Evolutionary conservation across 2,329 filamentous ascomycete genomes (phyloP), one percentile per base, ranked within the genome.

Genomic region (Calonectria fujianensis): DNA sequence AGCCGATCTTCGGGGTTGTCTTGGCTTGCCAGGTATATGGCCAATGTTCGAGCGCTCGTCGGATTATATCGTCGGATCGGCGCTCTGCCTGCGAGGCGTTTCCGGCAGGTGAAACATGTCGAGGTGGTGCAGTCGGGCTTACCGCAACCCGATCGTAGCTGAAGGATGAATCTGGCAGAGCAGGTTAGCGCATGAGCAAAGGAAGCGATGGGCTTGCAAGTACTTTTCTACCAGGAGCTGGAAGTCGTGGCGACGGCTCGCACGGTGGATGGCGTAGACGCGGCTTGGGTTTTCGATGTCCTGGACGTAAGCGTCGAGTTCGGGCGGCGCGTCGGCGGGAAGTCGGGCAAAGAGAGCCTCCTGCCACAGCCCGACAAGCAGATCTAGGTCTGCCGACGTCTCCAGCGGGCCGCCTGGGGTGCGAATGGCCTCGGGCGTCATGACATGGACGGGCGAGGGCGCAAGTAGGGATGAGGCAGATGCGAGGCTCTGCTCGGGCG

Each of bases 61-160:
- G 93, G 90, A 72, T 94, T 98, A 80, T 96, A 97, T 80, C 93
- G 91, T 75, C 95, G 93, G 79, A 95, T 90, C 3, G 95, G 95
- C 0, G 90, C 90, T 76, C 91, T 91, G 41, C 90, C 91, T 32
- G 91, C 90, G 51, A 93, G 86, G 77, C 94, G 91, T 84, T 91
- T 94, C 70, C 94, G 92, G 83, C 91, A 95, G 75, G 93, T 95
- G 81, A 96, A 94, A 86, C 96, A 98, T 18, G 95, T 96, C 18
- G 95, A 86, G 1, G 93, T 96, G 45, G 88, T 88, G 85, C 96
- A 98, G 67, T 89, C 87, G 69, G 89, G 86, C 77, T 90, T 91
- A 75, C 91, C 91, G 83, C 96, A 98, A 76, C 96, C 96, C 77
- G 94, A 90, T 72, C 95, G 91, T n/a, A 98, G 91, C 85, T 98